A percentile compares a stretch with the other conserved stretches of the same genome.
Evolutionary conservation across 2,329 filamentous ascomycete species (phyloP).

Genomic region (Neonectria ditissima): DNA sequence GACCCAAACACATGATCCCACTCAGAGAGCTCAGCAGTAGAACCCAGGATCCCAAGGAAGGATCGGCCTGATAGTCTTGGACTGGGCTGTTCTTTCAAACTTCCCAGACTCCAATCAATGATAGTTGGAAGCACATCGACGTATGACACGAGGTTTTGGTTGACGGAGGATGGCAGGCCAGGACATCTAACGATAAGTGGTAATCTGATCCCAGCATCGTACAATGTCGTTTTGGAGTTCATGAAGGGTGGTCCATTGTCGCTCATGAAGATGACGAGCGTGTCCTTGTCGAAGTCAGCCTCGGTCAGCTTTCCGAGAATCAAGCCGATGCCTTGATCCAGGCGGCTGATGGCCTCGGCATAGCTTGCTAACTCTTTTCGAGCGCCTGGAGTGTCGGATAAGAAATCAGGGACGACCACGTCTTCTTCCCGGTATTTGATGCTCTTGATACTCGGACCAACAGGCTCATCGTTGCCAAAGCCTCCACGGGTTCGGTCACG

Average conservation of each 20-base stretch:
- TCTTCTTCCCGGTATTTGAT: constrained; percentile 41
- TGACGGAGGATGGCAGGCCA: constrained; percentile 44
- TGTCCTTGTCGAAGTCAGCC: constrained; percentile 48
- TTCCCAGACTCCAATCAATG: constrained; percentile 47
- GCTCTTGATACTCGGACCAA: constrained; percentile 11
- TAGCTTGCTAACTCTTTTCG: constrained; percentile 57
- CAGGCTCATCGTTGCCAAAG: constrained; percentile 55
- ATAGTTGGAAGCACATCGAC: constrained; percentile 58
- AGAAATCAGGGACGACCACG: constrained; percentile 44
- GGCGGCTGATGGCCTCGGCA: constrained; percentile 53
- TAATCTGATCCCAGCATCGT: constrained; percentile 58
- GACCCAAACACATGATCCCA: constrained; percentile 56
- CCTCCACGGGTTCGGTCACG: constrained; percentile 55
- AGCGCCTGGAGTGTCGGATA: constrained; percentile 54
- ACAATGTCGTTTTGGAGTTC: constrained; percentile 63
- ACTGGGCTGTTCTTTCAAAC: not conserved
- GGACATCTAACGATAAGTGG: constrained; percentile 55
- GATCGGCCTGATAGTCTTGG: constrained; percentile 33
- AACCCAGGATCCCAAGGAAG: not conserved
- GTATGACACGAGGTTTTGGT: constrained; percentile 58
- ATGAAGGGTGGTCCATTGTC: constrained; percentile 63
- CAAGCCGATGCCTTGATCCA: constrained; percentile 56
- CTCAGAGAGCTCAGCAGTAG: not conserved
- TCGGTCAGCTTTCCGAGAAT: constrained; percentile 50
- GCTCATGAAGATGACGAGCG: constrained; percentile 58